Base-by-base conservation (phyloP, 148 eudicot genomes). In the Heliamphora exappendiculata region DNA sequence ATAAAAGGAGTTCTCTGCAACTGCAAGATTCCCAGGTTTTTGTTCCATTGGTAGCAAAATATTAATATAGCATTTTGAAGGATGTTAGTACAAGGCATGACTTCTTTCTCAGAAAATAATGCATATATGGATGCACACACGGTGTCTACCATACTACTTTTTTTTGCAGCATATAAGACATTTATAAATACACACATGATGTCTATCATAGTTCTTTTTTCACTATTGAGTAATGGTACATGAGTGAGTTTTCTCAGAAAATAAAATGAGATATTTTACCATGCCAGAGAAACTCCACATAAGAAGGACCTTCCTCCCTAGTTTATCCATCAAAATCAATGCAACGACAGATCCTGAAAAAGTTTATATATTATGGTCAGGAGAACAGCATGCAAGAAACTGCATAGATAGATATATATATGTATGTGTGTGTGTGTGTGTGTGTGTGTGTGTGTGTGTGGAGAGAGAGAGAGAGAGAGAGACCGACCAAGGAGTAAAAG, bases 271-370 rank as follows among this genome's bases (percentile, higher is more conserved):
- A 62, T 37, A 59, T 41, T 57, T 76, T 88, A 93, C 98, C 98
- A 93, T 93, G 90, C 98, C 98, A 71, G 86, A 81, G 83, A 95
- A 95, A 85, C 97, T 95, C 92, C 91, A 88, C 51, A 88, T 76
- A 34, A 95, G 94, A 51, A 95, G 89, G 73, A 87, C 84, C 82
- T 82, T 92, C 84, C 98, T 92, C 76, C 98, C 98, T 74, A 92
- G 84, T 84, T 91, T 95, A 76, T 95, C 98, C 97, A 95, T 95
- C 89, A 95, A 73, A 65, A 82, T 39, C 88, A 92, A 78, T 12
- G 98, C 98, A 76, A 95, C 67, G 54, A 87, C 29, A 68, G 98
- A 94, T 76, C 98, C 97, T 94, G 81, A 67, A 75, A 36, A 70
- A 22, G 65, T 33, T 74, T 19, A 58, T 67, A 39, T 26, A 5